phyloP scores from a whole-genome alignment of 495 filamentous ascomycete species.

The Neurospora africana region DNA sequence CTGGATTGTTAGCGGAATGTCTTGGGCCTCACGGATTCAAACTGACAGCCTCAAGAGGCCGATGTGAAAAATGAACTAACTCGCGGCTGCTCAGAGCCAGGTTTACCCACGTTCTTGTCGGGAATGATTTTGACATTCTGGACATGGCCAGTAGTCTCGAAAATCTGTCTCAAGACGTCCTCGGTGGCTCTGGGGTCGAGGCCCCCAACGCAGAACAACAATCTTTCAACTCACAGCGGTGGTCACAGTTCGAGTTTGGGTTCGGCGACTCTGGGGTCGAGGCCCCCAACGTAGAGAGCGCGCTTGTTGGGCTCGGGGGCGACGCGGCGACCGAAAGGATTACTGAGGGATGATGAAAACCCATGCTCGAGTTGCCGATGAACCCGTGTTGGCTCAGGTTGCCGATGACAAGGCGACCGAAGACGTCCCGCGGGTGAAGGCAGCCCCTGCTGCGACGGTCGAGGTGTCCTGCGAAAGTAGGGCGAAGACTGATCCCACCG shows the following conservation, averaged over 20 bases:
- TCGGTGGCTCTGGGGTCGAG: constrained; percentile 93
- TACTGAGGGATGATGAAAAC: background rate
- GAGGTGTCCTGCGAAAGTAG: background rate
- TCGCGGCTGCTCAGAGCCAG: background rate
- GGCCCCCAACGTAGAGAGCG: constrained; percentile 88
- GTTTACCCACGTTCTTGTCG: constrained; percentile 79
- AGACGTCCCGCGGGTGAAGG: background rate
- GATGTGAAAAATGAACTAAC: constrained; percentile 1
- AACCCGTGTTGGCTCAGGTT: background rate
- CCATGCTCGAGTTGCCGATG: background rate
- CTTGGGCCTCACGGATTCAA: background rate
- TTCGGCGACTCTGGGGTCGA: constrained; percentile 94
- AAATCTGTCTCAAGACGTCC: constrained; percentile 93
- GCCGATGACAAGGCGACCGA: background rate
- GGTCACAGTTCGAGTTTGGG: too few relatives aligned
- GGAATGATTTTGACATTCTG: constrained; percentile 99
- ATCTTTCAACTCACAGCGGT: too few relatives aligned
- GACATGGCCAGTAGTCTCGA: constrained; percentile 96
- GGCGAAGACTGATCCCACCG: background rate
- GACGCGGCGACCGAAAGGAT: constrained; percentile 65
- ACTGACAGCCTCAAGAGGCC: background rate
- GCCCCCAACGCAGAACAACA: constrained; percentile 95
- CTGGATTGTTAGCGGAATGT: background rate
- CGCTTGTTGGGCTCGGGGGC: constrained; percentile 98
- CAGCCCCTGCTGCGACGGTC: background rate